Evolutionary conservation across 768 basidiomycete species (phyloP).

Genomic region (Rhodotorula paludigena): DNA sequence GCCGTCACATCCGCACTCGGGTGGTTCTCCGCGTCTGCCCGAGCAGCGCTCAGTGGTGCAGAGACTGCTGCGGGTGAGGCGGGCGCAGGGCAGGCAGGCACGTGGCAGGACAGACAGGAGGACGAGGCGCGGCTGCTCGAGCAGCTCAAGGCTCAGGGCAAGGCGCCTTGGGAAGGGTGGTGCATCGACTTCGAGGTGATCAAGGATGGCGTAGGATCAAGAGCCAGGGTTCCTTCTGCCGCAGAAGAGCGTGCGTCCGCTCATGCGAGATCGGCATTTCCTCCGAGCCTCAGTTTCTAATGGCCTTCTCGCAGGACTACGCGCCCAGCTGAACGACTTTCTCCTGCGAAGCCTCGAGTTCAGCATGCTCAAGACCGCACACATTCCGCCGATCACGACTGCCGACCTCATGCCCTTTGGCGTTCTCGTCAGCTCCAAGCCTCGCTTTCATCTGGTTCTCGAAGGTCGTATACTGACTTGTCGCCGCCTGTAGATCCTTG

Average conservation of each 20-base stretch:
- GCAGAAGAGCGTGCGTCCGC: constrained; percentile 10
- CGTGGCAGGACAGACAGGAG: constrained; percentile 3
- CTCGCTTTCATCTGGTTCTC: neutral
- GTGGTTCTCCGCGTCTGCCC: constrained; percentile 23
- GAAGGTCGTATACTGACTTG: neutral
- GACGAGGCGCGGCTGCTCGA: constrained; percentile 6
- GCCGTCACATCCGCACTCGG: constrained; percentile 23
- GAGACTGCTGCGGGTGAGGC: neutral
- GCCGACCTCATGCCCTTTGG: constrained; percentile 27
- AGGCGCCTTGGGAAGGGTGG: constrained; percentile 23
- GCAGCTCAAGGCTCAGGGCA: neutral
- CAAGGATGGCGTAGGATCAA: neutral
- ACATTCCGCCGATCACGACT: constrained; percentile 29
- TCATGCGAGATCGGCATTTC: no score
- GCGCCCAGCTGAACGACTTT: constrained; percentile 34
- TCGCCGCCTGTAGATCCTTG: constrained; percentile 10
- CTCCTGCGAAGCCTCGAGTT: constrained; percentile 24
- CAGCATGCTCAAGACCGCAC: constrained; percentile 5
- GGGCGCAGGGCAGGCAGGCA: neutral
- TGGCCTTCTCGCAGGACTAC: constrained; percentile 11
- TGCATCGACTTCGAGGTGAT: constrained; percentile 29
- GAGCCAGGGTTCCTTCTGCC: neutral
- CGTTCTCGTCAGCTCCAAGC: constrained; percentile 6
- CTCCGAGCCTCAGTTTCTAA: fast-evolving
- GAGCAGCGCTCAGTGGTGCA: constrained; percentile 12